These are phyloP conservation scores for Globisporangium abappressorium DNA, from an alignment of 352 stramenopile species.

Conservation along the genomic window DNA sequence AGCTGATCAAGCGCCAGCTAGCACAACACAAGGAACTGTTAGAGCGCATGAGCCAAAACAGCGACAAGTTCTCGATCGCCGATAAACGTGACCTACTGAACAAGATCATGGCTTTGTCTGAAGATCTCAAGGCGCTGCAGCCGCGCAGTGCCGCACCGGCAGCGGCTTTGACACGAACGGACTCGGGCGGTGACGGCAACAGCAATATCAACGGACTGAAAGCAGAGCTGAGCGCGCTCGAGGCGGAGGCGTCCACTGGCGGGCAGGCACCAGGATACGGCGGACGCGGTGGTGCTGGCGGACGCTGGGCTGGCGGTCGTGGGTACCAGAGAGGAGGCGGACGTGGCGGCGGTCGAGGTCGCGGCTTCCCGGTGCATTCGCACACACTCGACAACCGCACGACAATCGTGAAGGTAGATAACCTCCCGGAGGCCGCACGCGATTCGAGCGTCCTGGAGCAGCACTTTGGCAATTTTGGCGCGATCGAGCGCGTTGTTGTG, in stretches of 20 bases:
- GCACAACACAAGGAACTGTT: constrained; percentile 80
- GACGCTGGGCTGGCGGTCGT: constrained; percentile 38
- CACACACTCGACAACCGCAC: constrained; percentile 84
- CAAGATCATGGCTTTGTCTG: constrained; percentile 78
- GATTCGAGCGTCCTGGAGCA: constrained; percentile 77
- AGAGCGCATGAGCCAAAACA: constrained; percentile 80
- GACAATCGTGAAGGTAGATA: constrained; percentile 76
- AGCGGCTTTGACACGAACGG: constrained; percentile 5
- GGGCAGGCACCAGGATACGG: constrained; percentile 3
- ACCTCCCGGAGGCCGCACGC: constrained; percentile 70
- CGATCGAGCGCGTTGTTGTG: constrained; percentile 74
- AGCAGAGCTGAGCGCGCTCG: constrained; percentile 61
- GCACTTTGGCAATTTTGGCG: constrained; percentile 86
- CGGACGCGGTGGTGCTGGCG: constrained; percentile 29
- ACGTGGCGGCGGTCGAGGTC: constrained; percentile 34
- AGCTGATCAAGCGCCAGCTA: constrained; percentile 76
- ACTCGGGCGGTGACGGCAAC: constrained; percentile 12
- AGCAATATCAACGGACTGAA: constrained; percentile 54
- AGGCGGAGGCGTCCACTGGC: constrained; percentile 45
- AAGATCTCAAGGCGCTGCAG: constrained; percentile 65
- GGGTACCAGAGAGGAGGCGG: constrained; percentile 47
- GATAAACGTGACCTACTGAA: constrained; percentile 80
- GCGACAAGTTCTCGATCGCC: constrained; percentile 52
- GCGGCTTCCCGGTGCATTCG: constrained; percentile 36
- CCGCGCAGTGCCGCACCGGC: constrained; percentile 8